phyloP scores from a whole-genome alignment of 1,284 basidiomycete species.

The Taiwanofungus camphoratus region DNA sequence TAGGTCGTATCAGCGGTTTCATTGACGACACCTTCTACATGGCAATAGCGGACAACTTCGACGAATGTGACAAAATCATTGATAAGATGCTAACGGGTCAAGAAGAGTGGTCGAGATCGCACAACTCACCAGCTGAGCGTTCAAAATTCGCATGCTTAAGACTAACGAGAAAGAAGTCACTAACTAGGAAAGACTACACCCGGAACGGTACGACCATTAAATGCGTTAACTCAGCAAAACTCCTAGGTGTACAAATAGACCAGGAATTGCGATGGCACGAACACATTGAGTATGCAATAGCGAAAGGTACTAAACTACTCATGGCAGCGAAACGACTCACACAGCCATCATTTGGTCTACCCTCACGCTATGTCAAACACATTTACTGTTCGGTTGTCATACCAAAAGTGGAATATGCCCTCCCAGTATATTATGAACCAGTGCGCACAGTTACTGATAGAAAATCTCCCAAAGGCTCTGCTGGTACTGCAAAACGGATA shows the following conservation, averaged over 20 bases:
- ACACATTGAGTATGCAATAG: constrained; percentile 25
- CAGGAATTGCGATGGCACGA: constrained; percentile 28
- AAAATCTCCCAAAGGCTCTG: constrained; percentile 12
- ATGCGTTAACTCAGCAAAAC: constrained; percentile 20
- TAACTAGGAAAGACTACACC: constrained; percentile 10
- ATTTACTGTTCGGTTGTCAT: constrained; percentile 28
- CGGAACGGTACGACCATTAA: constrained; percentile 10
- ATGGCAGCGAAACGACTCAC: constrained; percentile 19
- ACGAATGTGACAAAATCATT: constrained; percentile 16
- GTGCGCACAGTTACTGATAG: constrained; percentile 9
- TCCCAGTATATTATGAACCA: constrained; percentile 30
- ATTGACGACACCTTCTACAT: constrained; percentile 13
- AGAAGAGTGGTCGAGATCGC: constrained; percentile 17
- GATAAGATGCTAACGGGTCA: constrained; percentile 13
- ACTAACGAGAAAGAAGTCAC: constrained; percentile 9
- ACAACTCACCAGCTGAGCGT: constrained; percentile 18
- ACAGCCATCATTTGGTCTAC: constrained; percentile 18
- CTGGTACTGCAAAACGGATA: constrained; percentile 12
- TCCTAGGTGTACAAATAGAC: constrained; percentile 34
- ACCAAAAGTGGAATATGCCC: constrained; percentile 31
- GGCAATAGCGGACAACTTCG: constrained; percentile 13
- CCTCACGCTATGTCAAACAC: constrained; percentile 3
- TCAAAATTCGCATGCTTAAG: constrained; percentile 21
- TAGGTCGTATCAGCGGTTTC: constrained; percentile 11
- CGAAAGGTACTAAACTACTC: constrained; percentile 26